Evolutionary conservation across 2,329 filamentous ascomycete species (phyloP), one percentile per base, ranked within the genome.

Genomic region (Fusarium oxysporum): DNA sequence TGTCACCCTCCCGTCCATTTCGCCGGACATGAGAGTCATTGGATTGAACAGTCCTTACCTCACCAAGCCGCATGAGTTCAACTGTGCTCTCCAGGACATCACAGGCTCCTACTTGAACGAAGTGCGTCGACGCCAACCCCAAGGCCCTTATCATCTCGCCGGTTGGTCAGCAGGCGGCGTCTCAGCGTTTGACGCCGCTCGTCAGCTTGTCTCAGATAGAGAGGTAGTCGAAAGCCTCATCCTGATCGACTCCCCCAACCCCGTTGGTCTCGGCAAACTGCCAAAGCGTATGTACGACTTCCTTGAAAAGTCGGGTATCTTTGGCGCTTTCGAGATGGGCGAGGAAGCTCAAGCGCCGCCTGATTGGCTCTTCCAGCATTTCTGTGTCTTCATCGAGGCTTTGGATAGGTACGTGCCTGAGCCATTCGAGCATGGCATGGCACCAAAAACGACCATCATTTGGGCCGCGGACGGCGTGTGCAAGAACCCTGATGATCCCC

Each of bases 201-300:
- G 48, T 0, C 58, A 61, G 2, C 37, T 61, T 0, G 58, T 61
- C 0, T 25, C 30, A 0, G 37, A 55, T 9, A 48, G 58, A 16
- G 58, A 61, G 3, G 32, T n/a, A 13, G 48, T 61, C 2, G 38
- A 61, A 5, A 55, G 37, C 3, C 58, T 61, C 4, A 37, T 61
- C 11, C 5, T 61, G 6, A 43, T 61, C 11, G 58, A 61, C 48
- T 55, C 58, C 0, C 58, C 58, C 11, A 61, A 61, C 12, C 58
- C 58, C 1, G 23, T 61, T 0, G 58, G 58, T 16, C 58, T 61
- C 3, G 58, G 48, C 0, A 61, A 61, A 12, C 7, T 61, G 0
- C 58, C 58, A 21, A 55, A 55, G n/a, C 58, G 58, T 8, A 55
- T 61, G 47, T 61, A 61, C 14, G 48, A 61, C 37, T 61, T 61